These are phyloP conservation scores for Sideroxylon spinosum DNA, from an alignment of 179 eudicot genomes.

Conservation along the genomic window DNA sequence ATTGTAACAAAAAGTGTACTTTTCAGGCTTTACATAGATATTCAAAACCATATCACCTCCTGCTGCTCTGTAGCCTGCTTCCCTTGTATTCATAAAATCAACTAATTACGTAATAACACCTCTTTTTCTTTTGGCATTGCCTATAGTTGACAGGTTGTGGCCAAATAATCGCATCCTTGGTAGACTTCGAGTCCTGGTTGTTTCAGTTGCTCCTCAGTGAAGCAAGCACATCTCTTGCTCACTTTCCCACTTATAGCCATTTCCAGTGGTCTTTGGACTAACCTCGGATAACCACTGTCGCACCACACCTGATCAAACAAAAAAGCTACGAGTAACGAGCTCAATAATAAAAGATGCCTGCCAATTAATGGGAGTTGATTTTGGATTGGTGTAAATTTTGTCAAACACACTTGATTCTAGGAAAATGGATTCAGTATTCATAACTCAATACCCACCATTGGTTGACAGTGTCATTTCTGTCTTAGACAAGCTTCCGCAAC, in stretches of 20 bases:
- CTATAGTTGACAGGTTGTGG: slow-evolving; percentile 58
- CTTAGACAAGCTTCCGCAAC: background rate
- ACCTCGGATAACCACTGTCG: slow-evolving; percentile 78
- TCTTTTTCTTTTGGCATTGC: background rate
- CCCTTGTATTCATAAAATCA: background rate
- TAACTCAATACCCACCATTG: slow-evolving; percentile 1
- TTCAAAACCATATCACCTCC: background rate
- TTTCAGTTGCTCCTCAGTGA: slow-evolving; percentile 47
- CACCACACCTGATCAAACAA: slow-evolving; percentile 71
- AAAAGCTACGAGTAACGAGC: background rate
- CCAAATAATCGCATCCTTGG: slow-evolving; percentile 59
- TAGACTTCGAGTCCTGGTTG: slow-evolving; percentile 68
- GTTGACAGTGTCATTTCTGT: background rate
- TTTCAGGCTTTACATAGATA: no score
- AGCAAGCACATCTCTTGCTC: slow-evolving; percentile 89
- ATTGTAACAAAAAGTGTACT: no score
- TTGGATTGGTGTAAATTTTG: background rate
- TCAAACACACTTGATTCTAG: background rate
- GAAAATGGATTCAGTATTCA: background rate
- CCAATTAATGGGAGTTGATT: background rate
- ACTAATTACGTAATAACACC: background rate
- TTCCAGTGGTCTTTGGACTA: slow-evolving; percentile 74
- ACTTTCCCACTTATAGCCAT: slow-evolving; percentile 84
- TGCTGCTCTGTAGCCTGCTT: background rate
- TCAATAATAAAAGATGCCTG: background rate